A percentile compares a stretch with the other conserved stretches of the same genome.
Conservation (phyloP, 176 grass and related monocot genomes). For the Oryza nivara region DNA sequence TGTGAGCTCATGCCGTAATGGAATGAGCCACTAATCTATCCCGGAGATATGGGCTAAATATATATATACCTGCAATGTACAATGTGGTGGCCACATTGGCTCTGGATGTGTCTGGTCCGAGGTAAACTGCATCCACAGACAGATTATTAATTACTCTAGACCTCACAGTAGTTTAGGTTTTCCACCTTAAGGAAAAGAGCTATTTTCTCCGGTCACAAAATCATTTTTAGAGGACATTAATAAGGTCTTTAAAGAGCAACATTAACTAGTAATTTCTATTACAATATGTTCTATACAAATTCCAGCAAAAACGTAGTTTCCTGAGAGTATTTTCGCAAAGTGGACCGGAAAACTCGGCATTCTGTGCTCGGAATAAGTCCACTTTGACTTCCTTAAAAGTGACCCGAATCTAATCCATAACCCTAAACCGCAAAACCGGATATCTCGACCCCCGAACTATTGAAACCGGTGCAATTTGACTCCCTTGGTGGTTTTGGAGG, state of each 20-base stretch:
- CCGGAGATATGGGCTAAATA: slow-evolving; percentile 40
- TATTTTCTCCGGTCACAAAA: background rate
- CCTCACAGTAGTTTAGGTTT: slow-evolving; percentile 11
- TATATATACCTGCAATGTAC: background rate
- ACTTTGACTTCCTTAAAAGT: too few relatives aligned
- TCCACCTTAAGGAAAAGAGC: background rate
- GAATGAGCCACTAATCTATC: slow-evolving; percentile 35
- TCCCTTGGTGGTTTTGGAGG: too few relatives aligned
- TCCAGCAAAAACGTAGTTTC: too few relatives aligned
- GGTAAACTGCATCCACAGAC: slow-evolving; percentile 42
- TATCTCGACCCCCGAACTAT: too few relatives aligned
- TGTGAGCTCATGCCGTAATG: slow-evolving; percentile 41
- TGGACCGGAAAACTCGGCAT: too few relatives aligned
- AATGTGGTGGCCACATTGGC: slow-evolving; percentile 43
- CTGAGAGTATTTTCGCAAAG: too few relatives aligned
- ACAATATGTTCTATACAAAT: background rate
- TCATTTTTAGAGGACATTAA: background rate
- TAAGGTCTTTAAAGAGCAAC: background rate
- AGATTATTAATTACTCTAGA: background rate
- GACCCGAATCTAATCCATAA: too few relatives aligned
- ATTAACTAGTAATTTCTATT: background rate
- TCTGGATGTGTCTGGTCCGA: slow-evolving; percentile 20
- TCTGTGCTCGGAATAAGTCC: too few relatives aligned
- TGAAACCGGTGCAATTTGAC: too few relatives aligned
- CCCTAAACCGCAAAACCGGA: too few relatives aligned